These are phyloP conservation scores for Phascolomyces articulosus DNA, from an alignment of 371 early-diverging fungal species.

Conservation along the genomic window DNA sequence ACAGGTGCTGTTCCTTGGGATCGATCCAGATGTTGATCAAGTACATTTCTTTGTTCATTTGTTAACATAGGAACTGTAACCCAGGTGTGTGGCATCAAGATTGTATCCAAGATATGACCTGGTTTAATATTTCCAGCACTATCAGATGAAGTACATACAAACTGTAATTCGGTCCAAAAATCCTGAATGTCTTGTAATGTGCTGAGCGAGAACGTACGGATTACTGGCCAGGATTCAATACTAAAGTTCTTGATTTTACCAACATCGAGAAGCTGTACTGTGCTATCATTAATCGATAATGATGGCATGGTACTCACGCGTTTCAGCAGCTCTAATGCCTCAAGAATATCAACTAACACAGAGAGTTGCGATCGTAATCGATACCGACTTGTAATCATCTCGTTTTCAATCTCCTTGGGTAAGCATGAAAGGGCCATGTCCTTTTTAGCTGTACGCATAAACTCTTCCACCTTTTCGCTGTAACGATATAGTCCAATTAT, in stretches of 20 bases:
- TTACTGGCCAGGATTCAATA: conserved; percentile 11
- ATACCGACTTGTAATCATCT: conserved; percentile 4
- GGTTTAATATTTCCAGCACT: neutral
- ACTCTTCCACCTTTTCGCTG: conserved; percentile 12
- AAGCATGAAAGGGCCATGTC: conserved; percentile 10
- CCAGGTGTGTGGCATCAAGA: conserved; percentile 20
- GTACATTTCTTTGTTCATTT: conserved; percentile 8
- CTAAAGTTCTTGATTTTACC: conserved; percentile 19
- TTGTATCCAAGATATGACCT: conserved; percentile 1
- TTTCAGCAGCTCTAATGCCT: conserved; percentile 16
- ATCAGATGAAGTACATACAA: conserved; percentile 15
- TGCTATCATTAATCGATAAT: neutral
- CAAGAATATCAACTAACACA: conserved; percentile 11
- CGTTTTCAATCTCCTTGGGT: neutral
- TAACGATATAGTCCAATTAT: conserved; percentile 16
- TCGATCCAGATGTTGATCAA: conserved; percentile 15
- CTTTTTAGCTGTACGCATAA: conserved; percentile 8
- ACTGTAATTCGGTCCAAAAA: conserved; percentile 29
- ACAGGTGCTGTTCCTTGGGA: conserved; percentile 10
- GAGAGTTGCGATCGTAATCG: conserved; percentile 11
- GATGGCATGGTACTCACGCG: neutral
- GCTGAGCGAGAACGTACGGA: conserved; percentile 4
- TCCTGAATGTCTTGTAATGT: conserved; percentile 7
- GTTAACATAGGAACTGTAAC: conserved; percentile 7
- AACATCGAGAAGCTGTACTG: neutral